These are phyloP conservation scores for Acanthamoeba castellanii DNA, from an alignment of 208 protist species.

Conservation along the genomic window DNA sequence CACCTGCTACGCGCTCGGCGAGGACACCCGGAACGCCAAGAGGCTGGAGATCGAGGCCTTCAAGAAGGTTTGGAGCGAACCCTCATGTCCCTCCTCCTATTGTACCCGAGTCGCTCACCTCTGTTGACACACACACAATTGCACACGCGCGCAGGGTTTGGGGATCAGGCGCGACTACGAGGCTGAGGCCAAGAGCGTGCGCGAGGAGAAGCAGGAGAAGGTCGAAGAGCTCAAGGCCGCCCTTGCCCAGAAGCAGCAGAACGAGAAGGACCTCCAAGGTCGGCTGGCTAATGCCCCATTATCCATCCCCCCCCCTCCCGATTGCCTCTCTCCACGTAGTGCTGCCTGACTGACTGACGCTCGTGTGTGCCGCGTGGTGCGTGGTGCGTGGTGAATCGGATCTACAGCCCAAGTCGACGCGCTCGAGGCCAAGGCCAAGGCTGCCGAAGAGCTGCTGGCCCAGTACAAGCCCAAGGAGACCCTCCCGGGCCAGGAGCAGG, in stretches of 20 bases:
- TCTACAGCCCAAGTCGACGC: slow-evolving; percentile 77
- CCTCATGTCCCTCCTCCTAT: not conserved
- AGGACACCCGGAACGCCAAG: slow-evolving; percentile 66
- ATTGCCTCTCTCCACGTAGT: not conserved
- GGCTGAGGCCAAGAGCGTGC: not conserved
- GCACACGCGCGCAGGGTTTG: not conserved
- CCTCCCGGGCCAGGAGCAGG: slow-evolving; percentile 23
- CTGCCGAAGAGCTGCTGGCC: slow-evolving; percentile 78
- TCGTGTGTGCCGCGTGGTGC: not conserved
- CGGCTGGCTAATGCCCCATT: not conserved
- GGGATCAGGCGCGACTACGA: slow-evolving; percentile 41
- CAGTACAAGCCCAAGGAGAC: slow-evolving; percentile 77
- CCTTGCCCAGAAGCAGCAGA: not conserved
- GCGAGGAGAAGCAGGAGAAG: slow-evolving; percentile 7
- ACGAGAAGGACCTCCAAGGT: not conserved
- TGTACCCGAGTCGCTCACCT: not conserved
- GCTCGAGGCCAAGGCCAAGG: slow-evolving; percentile 78
- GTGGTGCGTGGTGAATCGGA: not conserved
- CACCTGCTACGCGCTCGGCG: slow-evolving; percentile 84
- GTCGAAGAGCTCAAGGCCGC: slow-evolving; percentile 47
- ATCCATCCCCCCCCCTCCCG: not conserved
- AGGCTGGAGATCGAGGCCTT: slow-evolving; percentile 66
- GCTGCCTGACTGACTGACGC: not conserved
- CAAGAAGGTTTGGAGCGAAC: slow-evolving; percentile 65
- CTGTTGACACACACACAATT: not conserved